Conservation (phyloP, 495 filamentous ascomycete species). For the Podospora australis region DNA sequence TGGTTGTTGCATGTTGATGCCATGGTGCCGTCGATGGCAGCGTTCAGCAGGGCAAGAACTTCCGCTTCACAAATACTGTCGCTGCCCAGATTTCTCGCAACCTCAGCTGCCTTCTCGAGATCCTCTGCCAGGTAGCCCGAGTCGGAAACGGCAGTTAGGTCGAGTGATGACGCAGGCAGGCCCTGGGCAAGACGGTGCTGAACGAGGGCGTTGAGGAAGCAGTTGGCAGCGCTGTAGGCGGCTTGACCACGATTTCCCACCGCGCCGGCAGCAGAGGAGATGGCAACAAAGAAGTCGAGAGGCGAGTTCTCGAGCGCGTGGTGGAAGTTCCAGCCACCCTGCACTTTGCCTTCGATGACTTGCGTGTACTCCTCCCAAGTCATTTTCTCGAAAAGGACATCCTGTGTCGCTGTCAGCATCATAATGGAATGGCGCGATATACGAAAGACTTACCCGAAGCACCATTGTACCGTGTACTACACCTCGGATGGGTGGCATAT, state of each 20-base stretch:
- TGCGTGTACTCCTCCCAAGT: slow-evolving; percentile 41
- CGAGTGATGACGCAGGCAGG: slow-evolving; percentile 45
- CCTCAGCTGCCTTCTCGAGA: slow-evolving; percentile 39
- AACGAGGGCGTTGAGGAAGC: slow-evolving; percentile 51
- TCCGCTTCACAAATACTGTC: slow-evolving; percentile 48
- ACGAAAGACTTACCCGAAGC: slow-evolving; percentile 38
- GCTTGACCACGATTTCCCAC: slow-evolving; percentile 57
- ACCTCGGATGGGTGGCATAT: slow-evolving; percentile 39
- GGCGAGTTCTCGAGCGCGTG: slow-evolving; percentile 36
- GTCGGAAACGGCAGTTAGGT: slow-evolving; percentile 50
- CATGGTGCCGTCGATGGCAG: slow-evolving; percentile 39
- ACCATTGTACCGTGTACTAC: slow-evolving; percentile 51
- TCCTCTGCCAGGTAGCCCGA: slow-evolving; percentile 51
- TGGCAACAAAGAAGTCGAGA: slow-evolving; percentile 62
- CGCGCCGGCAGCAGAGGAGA: slow-evolving; percentile 55
- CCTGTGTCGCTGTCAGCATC: slow-evolving; percentile 26
- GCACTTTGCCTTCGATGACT: slow-evolving; percentile 49
- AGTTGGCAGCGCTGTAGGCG: slow-evolving; percentile 59
- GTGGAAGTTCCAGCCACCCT: slow-evolving; percentile 54
- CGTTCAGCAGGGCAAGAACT: slow-evolving; percentile 41
- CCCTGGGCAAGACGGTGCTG: slow-evolving; percentile 41
- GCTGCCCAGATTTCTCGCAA: slow-evolving; percentile 42
- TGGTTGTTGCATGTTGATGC: slow-evolving; percentile 38
- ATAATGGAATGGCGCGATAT: slow-evolving; percentile 13
- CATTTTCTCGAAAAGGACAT: slow-evolving; percentile 52